Evolutionary conservation across 371 early-diverging fungal genomes (phyloP), one percentile per base, ranked within the genome.

Genomic region (Blakeslea trispora): DNA sequence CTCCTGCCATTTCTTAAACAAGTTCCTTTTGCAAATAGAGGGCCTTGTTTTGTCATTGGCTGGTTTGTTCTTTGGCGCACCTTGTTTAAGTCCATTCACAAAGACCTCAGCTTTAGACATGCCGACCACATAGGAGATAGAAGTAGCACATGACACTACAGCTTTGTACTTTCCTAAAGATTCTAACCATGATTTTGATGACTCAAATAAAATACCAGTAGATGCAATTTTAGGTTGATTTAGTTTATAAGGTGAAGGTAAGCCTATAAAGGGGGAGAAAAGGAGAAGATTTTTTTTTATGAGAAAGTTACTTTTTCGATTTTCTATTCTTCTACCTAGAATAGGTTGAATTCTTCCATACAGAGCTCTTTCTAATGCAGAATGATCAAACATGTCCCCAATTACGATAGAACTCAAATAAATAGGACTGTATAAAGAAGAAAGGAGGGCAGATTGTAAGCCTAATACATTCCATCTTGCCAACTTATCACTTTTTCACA

Each of bases 401-500:
- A 91, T 72, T 8, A 77, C 65, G 15, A 94, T 64, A 0, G 87
- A 76, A 1, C 68, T 46, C 1, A 94, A 72, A 56, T 89, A 90
- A n/a, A 94, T 65, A 0, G 95, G 93, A 15, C 70, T 58, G 15
- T 81, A 68, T 3, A 84, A 37, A 17, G 58, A 40, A 1, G 84
- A 73, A 2, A 94, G 66, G 14, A 92, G 52, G 5, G 86, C 81
- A 9, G 91, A 91, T 42, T 85, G 84, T 5, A 91, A 59, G 0
- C 93, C 95, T 21, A 92, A 69, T 17, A 88, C 82, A 58, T 85
- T 87, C 95, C 95, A 94, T 23, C 84, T 83, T 3, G 92, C 91
- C 7, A 94, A 72, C 68, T 94, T 94, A 72, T 94, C 95, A 62
- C 91, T 89, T 55, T 10, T 14, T 41, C n/a, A 10, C 49, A 51